Base-by-base conservation (phyloP, 2,329 filamentous ascomycete species). In the Ceratocystis lukuohia region DNA sequence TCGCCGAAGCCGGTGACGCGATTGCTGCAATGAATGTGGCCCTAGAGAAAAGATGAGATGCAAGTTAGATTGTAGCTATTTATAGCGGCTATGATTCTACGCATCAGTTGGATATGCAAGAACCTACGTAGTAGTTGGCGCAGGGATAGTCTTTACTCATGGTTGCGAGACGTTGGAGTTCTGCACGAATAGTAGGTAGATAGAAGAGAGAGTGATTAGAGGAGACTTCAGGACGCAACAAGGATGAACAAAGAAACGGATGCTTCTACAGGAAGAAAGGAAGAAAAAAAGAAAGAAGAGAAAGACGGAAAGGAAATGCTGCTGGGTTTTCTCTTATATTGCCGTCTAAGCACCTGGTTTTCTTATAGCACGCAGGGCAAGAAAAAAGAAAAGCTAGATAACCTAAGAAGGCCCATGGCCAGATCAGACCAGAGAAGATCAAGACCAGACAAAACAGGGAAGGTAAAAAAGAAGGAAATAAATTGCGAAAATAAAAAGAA, bases 121-220 rank as follows among this genome's bases (percentile, higher is more conserved):
- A n/a, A 63, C 70, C 25, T 68, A 74, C 73, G 66, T 74, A 74
- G 68, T 73, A 74, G 69, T 74, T 74, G 59, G 73, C 73, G 69
- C 72, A 74, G 65, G 73, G 73, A 68, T 70, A 73, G 70, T 69
- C 69, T 71, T 73, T 73, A 20, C 65, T 71, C 67, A 66, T 22
- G 17, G 28, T 25, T 37, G 22, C 20, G 12, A 64, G 30, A 28
- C 10, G 22, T 50, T 25, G 20, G n/a, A 8, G n/a, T 50, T 48
- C 46, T 48, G 17, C 6, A 25, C 22, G 8, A 20, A 50, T 5
- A 12, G 22, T 3, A 50, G 6, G 46, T 7, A 5, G 1, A 48
- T n/a, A 20, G 46, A 48, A 10, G 2, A n/a, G 45, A 48, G 3
- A 48, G 37, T 10, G 37, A 15, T 41, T 10, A 41, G 10, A 12